phyloP scores from a whole-genome alignment of 345 rosid genomes.

The Eucalyptus erythrocorys region DNA sequence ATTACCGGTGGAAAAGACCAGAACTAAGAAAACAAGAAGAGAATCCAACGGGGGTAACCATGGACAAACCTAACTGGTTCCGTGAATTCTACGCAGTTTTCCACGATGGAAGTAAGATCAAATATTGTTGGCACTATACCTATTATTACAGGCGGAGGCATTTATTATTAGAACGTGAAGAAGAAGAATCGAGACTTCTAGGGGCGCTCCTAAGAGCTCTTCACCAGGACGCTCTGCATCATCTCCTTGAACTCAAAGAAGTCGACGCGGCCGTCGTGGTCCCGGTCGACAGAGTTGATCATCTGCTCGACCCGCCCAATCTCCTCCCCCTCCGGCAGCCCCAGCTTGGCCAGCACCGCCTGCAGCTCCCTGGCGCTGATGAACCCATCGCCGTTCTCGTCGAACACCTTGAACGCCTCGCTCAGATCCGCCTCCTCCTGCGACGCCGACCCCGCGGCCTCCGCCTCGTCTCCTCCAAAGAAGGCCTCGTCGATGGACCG shows the following conservation, averaged over 20 bases:
- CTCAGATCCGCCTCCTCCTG: conserved; percentile 63
- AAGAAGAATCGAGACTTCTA: neutral
- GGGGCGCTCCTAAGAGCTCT: neutral
- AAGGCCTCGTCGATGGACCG: conserved; percentile 39
- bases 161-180: neutral
- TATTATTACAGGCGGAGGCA: neutral
- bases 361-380: conserved; percentile 76
- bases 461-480: conserved; percentile 2
- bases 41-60: neutral
- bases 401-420: conserved; percentile 95
- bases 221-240: conserved; percentile 52
- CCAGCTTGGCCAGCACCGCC: conserved; percentile 58
- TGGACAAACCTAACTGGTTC: neutral
- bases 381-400: conserved; percentile 82
- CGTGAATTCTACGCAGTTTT: neutral
- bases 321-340: conserved; percentile 59
- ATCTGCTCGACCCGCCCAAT: conserved; percentile 58
- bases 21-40: neutral
- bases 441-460: neutral
- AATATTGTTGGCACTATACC: neutral
- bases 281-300: conserved; percentile 73
- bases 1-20: neutral
- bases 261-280: conserved; percentile 81
- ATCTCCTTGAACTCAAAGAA: conserved; percentile 84
- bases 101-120: neutral